Evolutionary conservation across 495 filamentous ascomycete species (phyloP).

Genomic region (Aspergillus olivimuriae): DNA sequence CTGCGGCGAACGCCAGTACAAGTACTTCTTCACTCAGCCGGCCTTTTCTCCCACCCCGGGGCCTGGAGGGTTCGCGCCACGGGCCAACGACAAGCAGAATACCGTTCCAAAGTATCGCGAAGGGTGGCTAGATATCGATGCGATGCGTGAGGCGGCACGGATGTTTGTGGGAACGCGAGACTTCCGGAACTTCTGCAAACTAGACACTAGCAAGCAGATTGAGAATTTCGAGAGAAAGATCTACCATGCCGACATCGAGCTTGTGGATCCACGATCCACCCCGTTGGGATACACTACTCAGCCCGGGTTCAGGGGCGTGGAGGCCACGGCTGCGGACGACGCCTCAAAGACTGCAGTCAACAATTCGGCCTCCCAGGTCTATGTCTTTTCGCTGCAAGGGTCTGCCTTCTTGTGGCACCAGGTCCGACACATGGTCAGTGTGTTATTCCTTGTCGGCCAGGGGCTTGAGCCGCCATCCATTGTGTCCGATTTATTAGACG

Average conservation of each 20-base stretch:
- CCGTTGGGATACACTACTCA: constrained; percentile 31
- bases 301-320: constrained; percentile 28
- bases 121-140: constrained; percentile 71
- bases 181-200: constrained; percentile 94
- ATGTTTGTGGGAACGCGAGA: constrained; percentile 79
- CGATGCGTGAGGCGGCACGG: constrained; percentile 77
- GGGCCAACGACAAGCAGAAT: constrained; percentile 12
- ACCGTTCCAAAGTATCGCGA: constrained; percentile 31
- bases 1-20: constrained; percentile 81
- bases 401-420: constrained; percentile 99
- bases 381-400: constrained; percentile 78
- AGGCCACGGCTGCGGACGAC: constrained; percentile 11
- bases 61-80: constrained; percentile 26
- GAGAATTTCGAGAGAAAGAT: constrained; percentile 73
- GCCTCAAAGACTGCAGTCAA: constrained; percentile 14
- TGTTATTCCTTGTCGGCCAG: constrained; percentile 89
- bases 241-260: constrained; percentile 67
- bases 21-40: constrained; percentile 96
- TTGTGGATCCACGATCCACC: constrained; percentile 46
- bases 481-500: constrained; percentile 66
- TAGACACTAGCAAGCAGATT: constrained; percentile 81
- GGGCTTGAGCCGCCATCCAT: constrained; percentile 71
- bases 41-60: constrained; percentile 60
- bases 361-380: constrained; percentile 54
- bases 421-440: constrained; percentile 81